These are phyloP conservation scores for Podochytrium sp. DNA, from an alignment of 192 early-diverging fungal genomes.

Conservation along the genomic window DNA sequence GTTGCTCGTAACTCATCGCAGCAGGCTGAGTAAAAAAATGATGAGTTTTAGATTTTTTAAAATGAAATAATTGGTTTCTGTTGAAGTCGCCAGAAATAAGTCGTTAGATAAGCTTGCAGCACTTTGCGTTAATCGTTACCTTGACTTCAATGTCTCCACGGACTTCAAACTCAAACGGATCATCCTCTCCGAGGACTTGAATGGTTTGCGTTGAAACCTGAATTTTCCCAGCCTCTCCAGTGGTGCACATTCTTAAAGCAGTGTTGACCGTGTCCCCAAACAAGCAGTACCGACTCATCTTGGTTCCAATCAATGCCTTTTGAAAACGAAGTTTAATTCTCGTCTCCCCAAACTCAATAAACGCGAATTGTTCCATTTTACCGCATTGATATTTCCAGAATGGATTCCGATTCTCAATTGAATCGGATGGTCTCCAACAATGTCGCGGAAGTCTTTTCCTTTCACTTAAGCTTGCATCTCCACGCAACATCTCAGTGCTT, in stretches of 20 bases:
- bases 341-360: background rate
- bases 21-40: no score
- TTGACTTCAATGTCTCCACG: slow-evolving; percentile 48
- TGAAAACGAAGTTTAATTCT: background rate
- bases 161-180: slow-evolving; percentile 34
- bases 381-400: slow-evolving; percentile 40
- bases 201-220: slow-evolving; percentile 40
- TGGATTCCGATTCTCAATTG: slow-evolving; percentile 44
- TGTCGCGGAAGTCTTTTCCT: slow-evolving; percentile 4
- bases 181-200: slow-evolving; percentile 24
- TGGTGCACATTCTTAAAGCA: slow-evolving; percentile 45
- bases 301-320: slow-evolving; percentile 47
- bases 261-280: slow-evolving; percentile 53
- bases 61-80: no score
- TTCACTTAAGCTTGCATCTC: slow-evolving; percentile 16
- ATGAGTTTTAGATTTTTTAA: no score
- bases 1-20: no score
- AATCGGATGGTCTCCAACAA: slow-evolving; percentile 26
- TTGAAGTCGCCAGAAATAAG: slow-evolving; percentile 28
- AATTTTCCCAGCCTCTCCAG: slow-evolving; percentile 35
- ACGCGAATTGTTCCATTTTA: no score
- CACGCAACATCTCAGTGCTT: slow-evolving; percentile 9
- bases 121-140: slow-evolving; percentile 2
- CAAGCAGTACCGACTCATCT: slow-evolving; percentile 54
- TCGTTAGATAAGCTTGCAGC: background rate